Percentiles rank a stretch among this genome's conserved stretches.
phyloP scores from a whole-genome alignment of 495 filamentous ascomycete species.

The Glutinoglossum americanum region DNA sequence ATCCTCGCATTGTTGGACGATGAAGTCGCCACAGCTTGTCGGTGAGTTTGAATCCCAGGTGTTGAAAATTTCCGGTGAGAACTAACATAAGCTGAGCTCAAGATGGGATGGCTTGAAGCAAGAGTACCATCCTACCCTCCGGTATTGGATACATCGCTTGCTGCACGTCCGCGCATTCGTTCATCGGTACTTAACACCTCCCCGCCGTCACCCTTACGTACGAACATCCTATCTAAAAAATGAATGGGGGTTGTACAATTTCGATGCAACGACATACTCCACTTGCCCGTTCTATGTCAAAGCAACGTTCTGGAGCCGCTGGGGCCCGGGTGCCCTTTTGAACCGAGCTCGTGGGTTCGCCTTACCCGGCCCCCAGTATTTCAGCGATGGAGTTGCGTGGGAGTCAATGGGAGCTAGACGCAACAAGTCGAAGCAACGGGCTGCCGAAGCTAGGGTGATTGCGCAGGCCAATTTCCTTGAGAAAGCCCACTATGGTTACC shows the following conservation, averaged over 20 bases:
- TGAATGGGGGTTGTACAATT: conserved; percentile 6
- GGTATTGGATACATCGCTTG: conserved; percentile 1
- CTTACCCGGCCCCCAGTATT: conserved; percentile 1
- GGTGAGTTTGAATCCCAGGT: conserved; percentile 4
- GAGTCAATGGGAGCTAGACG: conserved; percentile 9
- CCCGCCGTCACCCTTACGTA: conserved; percentile 4
- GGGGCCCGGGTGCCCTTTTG: conserved; percentile 5
- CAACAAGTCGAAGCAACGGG: neutral
- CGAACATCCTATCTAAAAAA: conserved; percentile 4
- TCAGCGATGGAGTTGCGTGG: conserved; percentile 4
- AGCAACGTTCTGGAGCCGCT: conserved; percentile 7
- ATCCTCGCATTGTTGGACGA: conserved; percentile 9
- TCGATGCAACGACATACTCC: conserved; percentile 5
- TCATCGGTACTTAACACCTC: conserved; percentile 6
- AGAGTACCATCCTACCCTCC: conserved; percentile 1
- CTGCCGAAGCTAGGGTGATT: conserved; percentile 5
- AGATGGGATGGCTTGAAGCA: conserved; percentile 5
- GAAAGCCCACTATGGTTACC: conserved; percentile 4
- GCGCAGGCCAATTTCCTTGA: conserved; percentile 3
- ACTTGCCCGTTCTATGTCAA: conserved; percentile 7
- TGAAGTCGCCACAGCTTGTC: conserved; percentile 6
- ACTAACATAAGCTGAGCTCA: neutral
- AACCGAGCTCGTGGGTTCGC: conserved; percentile 6
- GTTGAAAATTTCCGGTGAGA: neutral
- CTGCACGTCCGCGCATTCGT: conserved; percentile 4